Conservation (phyloP, 257 asterid genomes). For the Cordia subcordata region DNA sequence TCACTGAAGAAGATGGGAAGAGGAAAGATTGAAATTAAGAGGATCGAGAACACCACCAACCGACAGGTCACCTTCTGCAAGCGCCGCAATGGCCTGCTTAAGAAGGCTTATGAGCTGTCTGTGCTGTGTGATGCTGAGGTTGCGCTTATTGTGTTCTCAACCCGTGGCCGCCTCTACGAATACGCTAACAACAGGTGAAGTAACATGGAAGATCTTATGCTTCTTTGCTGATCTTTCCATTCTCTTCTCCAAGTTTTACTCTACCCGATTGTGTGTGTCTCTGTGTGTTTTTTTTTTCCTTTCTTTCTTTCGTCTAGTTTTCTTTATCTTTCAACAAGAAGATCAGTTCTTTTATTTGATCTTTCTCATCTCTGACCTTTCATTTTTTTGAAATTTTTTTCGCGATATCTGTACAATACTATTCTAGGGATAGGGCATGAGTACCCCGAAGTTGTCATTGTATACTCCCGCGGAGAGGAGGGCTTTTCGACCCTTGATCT, state of each 20-base stretch:
- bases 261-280: too few species aligned
- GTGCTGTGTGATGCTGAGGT: constrained; percentile 92
- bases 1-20: constrained; percentile 58
- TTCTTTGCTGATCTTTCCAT: not conserved
- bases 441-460: too few species aligned
- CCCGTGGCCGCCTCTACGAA: constrained; percentile 80
- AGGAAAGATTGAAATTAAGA: constrained; percentile 81
- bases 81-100: constrained; percentile 72
- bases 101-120: constrained; percentile 84
- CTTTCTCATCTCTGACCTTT: too few species aligned
- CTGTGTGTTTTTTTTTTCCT: too few species aligned
- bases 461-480: too few species aligned
- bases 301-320: too few species aligned
- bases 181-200: constrained; percentile 76
- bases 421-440: too few species aligned
- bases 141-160: constrained; percentile 78
- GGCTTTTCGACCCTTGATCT: too few species aligned
- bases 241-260: too few species aligned
- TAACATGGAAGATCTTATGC: constrained; percentile 3
- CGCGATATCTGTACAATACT: too few species aligned
- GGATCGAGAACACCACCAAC: constrained; percentile 80
- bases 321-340: not conserved
- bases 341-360: too few species aligned
- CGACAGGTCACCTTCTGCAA: constrained; percentile 90
- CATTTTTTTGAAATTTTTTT: too few species aligned